Conservation (phyloP, 345 rosid genomes). For the Syzygium jambos region DNA sequence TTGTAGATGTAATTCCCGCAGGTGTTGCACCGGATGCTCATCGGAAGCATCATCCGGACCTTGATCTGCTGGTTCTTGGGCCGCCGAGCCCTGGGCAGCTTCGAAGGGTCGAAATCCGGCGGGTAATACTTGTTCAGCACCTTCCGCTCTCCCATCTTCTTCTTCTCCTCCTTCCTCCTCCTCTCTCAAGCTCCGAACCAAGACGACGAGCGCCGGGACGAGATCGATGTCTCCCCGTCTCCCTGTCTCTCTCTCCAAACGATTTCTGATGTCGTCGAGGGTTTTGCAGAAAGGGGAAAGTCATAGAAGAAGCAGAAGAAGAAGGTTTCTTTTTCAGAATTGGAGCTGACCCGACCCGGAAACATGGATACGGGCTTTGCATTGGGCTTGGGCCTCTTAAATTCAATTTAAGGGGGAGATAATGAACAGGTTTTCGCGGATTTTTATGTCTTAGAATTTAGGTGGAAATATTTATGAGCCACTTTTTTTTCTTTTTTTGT, state of each 20-base stretch:
- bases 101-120: slow-evolving; percentile 89
- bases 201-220: not conserved
- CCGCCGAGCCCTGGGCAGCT: slow-evolving; percentile 61
- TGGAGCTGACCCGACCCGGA: not conserved
- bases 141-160: slow-evolving; percentile 80
- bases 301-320: too few relatives aligned
- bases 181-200: not conserved
- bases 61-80: slow-evolving; percentile 90
- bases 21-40: slow-evolving; percentile 90
- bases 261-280: not conserved
- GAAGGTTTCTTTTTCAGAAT: not conserved
- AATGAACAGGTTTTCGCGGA: not conserved
- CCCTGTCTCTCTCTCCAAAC: not conserved
- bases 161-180: not conserved
- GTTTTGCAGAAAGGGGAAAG: not conserved
- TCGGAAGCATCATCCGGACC: slow-evolving; percentile 95
- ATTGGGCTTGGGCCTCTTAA: not conserved
- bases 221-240: not conserved
- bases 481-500: not conserved
- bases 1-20: slow-evolving; percentile 89
- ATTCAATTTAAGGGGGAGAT: too few relatives aligned
- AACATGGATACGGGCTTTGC: not conserved
- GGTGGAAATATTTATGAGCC: not conserved
- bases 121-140: slow-evolving; percentile 90
- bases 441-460: not conserved